Evolutionary conservation across 805 yeast species (phyloP).

Genomic region (Starmera amethionina): DNA sequence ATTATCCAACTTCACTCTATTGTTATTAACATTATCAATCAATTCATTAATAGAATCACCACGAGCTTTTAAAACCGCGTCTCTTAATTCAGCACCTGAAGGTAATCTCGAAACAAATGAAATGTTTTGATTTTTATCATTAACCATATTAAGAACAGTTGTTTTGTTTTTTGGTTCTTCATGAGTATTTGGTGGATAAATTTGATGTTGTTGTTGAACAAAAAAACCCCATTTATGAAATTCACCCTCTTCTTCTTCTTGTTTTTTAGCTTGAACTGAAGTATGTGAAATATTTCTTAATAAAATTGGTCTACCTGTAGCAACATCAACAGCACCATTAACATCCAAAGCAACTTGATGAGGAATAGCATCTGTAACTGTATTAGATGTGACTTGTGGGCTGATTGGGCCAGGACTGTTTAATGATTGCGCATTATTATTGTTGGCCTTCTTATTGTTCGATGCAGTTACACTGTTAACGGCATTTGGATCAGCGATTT

Average conservation of each 20-base stretch:
- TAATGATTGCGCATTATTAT: constrained; percentile 15
- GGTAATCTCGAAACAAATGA: constrained; percentile 26
- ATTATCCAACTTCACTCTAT: constrained; percentile 39
- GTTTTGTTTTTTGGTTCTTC: constrained; percentile 1
- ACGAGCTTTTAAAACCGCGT: constrained; percentile 59
- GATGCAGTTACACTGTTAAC: constrained; percentile 3
- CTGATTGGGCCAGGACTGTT: constrained; percentile 2
- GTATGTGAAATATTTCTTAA: constrained; percentile 57
- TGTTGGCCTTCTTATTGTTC: constrained; percentile 1
- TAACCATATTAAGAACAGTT: not conserved
- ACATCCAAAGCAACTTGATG: constrained; percentile 68
- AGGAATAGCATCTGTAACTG: constrained; percentile 26
- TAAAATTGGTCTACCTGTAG: constrained; percentile 64
- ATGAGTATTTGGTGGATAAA: constrained; percentile 19
- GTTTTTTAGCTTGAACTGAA: constrained; percentile 56
- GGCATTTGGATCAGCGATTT: constrained; percentile 5
- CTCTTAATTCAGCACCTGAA: constrained; percentile 37
- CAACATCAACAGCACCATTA: constrained; percentile 51
- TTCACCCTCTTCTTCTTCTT: constrained; percentile 90
- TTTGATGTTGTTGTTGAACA: constrained; percentile 49
- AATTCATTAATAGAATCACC: constrained; percentile 64
- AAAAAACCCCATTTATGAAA: constrained; percentile 80
- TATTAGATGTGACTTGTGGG: constrained; percentile 1
- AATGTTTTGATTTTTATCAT: not conserved
- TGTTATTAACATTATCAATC: constrained; percentile 52